Base-by-base conservation (phyloP, 2,329 filamentous ascomycete species). In the Colletotrichum lentis region DNA sequence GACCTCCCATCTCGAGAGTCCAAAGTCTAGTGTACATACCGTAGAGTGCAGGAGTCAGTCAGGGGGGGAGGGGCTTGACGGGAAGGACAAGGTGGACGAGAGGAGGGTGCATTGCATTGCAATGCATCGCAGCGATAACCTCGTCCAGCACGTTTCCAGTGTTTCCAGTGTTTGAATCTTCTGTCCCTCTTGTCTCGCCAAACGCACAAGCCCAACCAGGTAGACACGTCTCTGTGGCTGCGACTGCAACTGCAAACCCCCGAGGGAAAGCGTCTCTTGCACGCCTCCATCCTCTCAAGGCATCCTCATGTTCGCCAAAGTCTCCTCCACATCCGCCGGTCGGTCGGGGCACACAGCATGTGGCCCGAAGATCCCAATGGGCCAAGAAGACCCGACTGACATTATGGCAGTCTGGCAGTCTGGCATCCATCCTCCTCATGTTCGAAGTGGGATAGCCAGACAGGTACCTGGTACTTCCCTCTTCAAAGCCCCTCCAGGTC, bases 41-140 rank as follows among this genome's bases (percentile, higher is more conserved):
- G n/a, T n/a, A 31, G 7, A 31, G 27, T 31, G 7, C 27, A 31
- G 27, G 27, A 31, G 27, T 31, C 27, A 4, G n/a, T n/a, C n/a
- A n/a, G n/a, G n/a, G n/a, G 27, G 27, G 14, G 18, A 22, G 31
- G 5, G 20, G 50, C 31, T 59, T 47, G 43, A 31, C 35, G n/a
- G 27, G 47, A 44, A 37, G 11, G 37, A 60, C 54, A n/a, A 41
- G 18, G n/a, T 24, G 24, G 24, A n/a, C 39, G n/a, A 37, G n/a
- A 58, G 27, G 27, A 24, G 20, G 20, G 35, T n/a, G 59, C 39
- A 20, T 47, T 39, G 64, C 61, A 64, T 67, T 67, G 35, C 54
- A 55, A 22, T 27, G 65, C 65, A 64, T 53, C 53, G 47, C 65
- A 67, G 41, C 61, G 65, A 55, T 64, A 43, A 43, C 65, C 61